A percentile compares a stretch with the other conserved stretches of the same genome.
Conservation (phyloP, 805 yeast species). For the Suhomyces tanzawaensis region DNA sequence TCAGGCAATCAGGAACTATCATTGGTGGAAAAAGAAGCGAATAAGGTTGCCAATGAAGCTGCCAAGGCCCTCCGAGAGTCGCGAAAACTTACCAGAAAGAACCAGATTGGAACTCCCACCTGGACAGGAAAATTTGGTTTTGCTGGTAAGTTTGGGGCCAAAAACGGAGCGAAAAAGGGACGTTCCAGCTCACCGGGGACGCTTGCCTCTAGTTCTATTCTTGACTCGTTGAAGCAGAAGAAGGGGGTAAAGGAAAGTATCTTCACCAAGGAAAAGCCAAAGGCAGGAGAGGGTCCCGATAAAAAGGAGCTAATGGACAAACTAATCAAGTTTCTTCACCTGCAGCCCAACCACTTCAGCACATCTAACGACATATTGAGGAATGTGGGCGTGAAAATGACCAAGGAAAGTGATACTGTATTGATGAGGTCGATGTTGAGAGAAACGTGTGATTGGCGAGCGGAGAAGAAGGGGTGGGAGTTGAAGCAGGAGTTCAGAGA, state of each 20-base stretch:
- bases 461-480: constrained; percentile 58
- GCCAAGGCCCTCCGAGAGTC: constrained; percentile 60
- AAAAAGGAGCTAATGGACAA: constrained; percentile 25
- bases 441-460: constrained; percentile 67
- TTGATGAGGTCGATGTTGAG: constrained; percentile 66
- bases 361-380: constrained; percentile 48
- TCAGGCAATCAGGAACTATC: constrained; percentile 50
- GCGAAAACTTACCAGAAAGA: constrained; percentile 46
- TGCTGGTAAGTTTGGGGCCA: constrained; percentile 60
- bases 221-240: constrained; percentile 46
- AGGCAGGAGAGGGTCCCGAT: constrained; percentile 9
- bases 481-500: constrained; percentile 48
- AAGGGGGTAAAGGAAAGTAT: constrained; percentile 28
- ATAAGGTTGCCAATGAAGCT: constrained; percentile 52
- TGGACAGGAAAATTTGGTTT: constrained; percentile 93
- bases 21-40: constrained; percentile 64
- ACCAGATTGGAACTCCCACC: constrained; percentile 76
- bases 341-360: constrained; percentile 39
- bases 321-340: constrained; percentile 39
- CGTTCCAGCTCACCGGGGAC: not conserved
- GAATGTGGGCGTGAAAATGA: constrained; percentile 32
- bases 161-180: constrained; percentile 1
- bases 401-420: constrained; percentile 51
- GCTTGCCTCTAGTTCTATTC: constrained; percentile 47
- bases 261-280: constrained; percentile 13